Conservation (phyloP, 768 basidiomycete genomes). For the Pulveroboletus frians region DNA sequence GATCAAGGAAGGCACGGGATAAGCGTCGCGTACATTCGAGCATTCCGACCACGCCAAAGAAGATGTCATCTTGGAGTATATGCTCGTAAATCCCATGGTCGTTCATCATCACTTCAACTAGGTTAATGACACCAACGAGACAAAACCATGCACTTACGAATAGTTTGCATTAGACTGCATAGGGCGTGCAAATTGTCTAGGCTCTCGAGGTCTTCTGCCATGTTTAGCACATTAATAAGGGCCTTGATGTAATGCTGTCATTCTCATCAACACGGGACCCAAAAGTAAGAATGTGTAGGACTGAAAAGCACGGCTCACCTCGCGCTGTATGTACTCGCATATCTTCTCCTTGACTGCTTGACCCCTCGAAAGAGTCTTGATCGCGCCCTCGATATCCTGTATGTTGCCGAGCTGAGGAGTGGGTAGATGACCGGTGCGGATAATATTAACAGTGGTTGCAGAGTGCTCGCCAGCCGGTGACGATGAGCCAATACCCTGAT, state of each 20-base stretch:
- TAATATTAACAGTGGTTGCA: slow-evolving; percentile 57
- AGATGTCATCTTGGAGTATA: slow-evolving; percentile 87
- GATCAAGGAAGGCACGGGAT: slow-evolving; percentile 2
- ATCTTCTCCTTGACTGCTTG: slow-evolving; percentile 73
- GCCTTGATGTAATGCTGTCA: slow-evolving; percentile 81
- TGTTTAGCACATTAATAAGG: slow-evolving; percentile 76
- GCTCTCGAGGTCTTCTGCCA: slow-evolving; percentile 91
- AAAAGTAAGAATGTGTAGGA: not conserved
- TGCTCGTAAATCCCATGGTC: slow-evolving; percentile 94
- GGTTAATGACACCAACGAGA: not conserved
- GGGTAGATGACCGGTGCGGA: slow-evolving; percentile 70
- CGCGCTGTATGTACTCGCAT: slow-evolving; percentile 82
- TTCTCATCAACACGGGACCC: slow-evolving; percentile 2
- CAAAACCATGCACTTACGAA: slow-evolving; percentile 51
- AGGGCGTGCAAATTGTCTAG: slow-evolving; percentile 86
- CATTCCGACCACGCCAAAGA: slow-evolving; percentile 91
- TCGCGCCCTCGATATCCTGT: slow-evolving; percentile 70
- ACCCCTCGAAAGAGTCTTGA: slow-evolving; percentile 72
- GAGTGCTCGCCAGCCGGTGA: slow-evolving; percentile 62
- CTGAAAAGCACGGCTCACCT: slow-evolving; percentile 46
- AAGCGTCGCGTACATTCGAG: slow-evolving; percentile 77
- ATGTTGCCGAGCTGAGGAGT: slow-evolving; percentile 73
- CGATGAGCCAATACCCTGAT: slow-evolving; percentile 47
- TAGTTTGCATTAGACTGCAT: slow-evolving; percentile 90
- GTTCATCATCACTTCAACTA: slow-evolving; percentile 76